Evolutionary conservation across 2,329 filamentous ascomycete genomes (phyloP).

Genomic region (Myriosclerotinia curreyana): DNA sequence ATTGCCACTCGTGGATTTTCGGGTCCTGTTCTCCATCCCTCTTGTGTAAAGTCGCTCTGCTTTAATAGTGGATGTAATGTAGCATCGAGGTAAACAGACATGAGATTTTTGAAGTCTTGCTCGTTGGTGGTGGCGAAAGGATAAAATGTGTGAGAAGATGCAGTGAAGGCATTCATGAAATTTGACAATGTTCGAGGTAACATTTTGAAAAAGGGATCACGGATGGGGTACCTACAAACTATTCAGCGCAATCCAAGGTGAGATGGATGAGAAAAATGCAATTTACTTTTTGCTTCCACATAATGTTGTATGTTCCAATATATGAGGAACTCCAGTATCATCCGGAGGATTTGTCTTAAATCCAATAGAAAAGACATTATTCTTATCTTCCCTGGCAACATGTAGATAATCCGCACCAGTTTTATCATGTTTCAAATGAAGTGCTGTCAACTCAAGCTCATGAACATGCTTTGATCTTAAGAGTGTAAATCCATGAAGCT

Average conservation of each 20-base stretch:
- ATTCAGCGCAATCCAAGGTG: constrained; percentile 36
- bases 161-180: constrained; percentile 99
- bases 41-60: constrained; percentile 87
- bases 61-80: constrained; percentile 88
- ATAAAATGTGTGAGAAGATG: constrained; percentile 94
- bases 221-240: constrained; percentile 78
- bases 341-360: constrained; percentile 99
- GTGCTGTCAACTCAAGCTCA: constrained; percentile 86
- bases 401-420: constrained; percentile 96
- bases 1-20: constrained; percentile 67
- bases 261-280: constrained; percentile 14
- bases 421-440: constrained; percentile 89
- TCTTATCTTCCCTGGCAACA: constrained; percentile 89
- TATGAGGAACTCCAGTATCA: constrained; percentile 93
- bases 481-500: constrained; percentile 90
- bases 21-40: constrained; percentile 94
- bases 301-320: constrained; percentile 93
- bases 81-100: constrained; percentile 95
- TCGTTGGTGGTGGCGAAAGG: constrained; percentile 96
- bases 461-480: constrained; percentile 87
- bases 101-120: constrained; percentile 92
- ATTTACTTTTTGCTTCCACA: constrained; percentile 88
- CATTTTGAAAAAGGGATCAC: constrained; percentile 99
- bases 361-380: constrained; percentile 99
- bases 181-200: constrained; percentile 95